Percentiles rank a stretch among this genome's conserved stretches.
phyloP scores from a whole-genome alignment of 495 filamentous ascomycete genomes.

The Penicillium cataractarum region DNA sequence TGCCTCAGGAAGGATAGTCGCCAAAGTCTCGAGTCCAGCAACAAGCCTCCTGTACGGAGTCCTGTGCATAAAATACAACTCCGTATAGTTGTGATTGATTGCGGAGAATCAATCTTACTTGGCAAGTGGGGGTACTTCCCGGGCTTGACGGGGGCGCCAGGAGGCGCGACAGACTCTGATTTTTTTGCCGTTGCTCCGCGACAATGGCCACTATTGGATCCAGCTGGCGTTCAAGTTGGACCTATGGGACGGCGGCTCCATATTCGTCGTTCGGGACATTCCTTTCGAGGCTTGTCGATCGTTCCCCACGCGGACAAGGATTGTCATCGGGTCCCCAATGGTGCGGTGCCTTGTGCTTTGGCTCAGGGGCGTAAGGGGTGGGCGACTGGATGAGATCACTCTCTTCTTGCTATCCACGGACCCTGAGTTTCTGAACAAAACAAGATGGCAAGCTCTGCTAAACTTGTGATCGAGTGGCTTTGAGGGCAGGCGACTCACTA shows the following conservation, averaged over 20 bases:
- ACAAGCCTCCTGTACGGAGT: neutral
- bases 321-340: constrained; percentile 3
- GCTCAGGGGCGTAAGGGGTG: neutral
- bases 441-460: neutral
- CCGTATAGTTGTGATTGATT: neutral
- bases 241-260: constrained; percentile 14
- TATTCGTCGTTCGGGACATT: constrained; percentile 25
- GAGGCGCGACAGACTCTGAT: neutral
- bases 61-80: too few species aligned
- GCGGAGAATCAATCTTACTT: neutral
- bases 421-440: neutral
- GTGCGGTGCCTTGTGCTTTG: neutral
- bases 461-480: neutral
- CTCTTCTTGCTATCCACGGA: neutral
- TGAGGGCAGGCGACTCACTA: constrained; percentile 2
- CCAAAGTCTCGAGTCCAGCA: neutral
- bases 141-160: neutral
- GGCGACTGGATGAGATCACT: neutral
- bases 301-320: constrained; percentile 16
- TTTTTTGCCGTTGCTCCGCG: constrained; percentile 14
- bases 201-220: constrained; percentile 15
- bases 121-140: neutral
- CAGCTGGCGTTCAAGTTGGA: constrained; percentile 8
- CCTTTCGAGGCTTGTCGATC: constrained; percentile 30
- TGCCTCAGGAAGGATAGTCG: neutral